These are phyloP conservation scores for Vanilla planifolia DNA, from an alignment of 106 monocot species.

Conservation along the genomic window DNA sequence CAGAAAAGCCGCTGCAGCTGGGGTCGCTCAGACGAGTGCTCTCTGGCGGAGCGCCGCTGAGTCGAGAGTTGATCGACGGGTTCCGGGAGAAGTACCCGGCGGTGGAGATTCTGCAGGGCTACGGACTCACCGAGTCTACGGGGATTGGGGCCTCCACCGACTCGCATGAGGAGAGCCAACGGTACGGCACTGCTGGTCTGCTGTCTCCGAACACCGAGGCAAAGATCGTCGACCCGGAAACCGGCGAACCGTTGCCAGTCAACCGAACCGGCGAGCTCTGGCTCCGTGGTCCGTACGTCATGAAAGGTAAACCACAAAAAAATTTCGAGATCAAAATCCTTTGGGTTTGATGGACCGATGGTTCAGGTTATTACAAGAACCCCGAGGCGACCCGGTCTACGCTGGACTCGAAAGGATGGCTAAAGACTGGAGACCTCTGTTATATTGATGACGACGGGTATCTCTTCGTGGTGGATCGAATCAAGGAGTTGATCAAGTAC, in stretches of 20 bases:
- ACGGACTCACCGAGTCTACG: slow-evolving; percentile 79
- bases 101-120: slow-evolving; percentile 54
- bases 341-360: not conserved
- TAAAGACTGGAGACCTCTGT: slow-evolving; percentile 85
- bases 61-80: slow-evolving; percentile 18
- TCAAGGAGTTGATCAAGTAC: slow-evolving; percentile 87
- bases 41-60: slow-evolving; percentile 72
- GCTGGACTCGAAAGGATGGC: slow-evolving; percentile 67
- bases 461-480: slow-evolving; percentile 67
- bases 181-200: slow-evolving; percentile 53
- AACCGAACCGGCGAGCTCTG: slow-evolving; percentile 78
- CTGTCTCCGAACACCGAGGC: slow-evolving; percentile 44
- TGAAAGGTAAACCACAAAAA: slow-evolving; percentile 52
- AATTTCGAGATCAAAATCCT: not conserved
- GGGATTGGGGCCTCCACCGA: slow-evolving; percentile 55
- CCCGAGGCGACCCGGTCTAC: slow-evolving; percentile 55
- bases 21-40: slow-evolving; percentile 60
- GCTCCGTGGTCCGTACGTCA: slow-evolving; percentile 77
- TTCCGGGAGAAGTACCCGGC: slow-evolving; percentile 32
- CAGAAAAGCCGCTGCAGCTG: slow-evolving; percentile 24
- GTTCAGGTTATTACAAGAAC: slow-evolving; percentile 72
- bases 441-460: slow-evolving; percentile 68
- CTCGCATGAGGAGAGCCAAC: slow-evolving; percentile 24
- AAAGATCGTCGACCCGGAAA: slow-evolving; percentile 53
- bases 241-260: slow-evolving; percentile 51